Evolutionary conservation across 768 basidiomycete species (phyloP), one percentile per base, ranked within the genome.

Genomic region (Mycena rosella): DNA sequence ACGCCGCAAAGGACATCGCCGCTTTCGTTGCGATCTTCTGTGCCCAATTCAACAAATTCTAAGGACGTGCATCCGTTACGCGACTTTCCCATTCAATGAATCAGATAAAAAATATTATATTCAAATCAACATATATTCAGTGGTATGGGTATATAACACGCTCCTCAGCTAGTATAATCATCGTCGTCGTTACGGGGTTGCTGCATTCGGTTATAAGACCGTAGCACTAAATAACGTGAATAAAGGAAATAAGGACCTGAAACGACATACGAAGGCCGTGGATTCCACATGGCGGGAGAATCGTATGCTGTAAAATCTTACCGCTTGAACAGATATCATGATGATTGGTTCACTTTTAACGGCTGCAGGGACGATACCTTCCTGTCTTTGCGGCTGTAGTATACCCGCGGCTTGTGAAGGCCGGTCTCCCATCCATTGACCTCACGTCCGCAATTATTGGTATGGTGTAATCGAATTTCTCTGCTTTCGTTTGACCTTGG

Each of bases 11-110:
- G 42, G 87, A 89, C 60, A 83, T 89, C 17, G 85, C 86, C 5
- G 83, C 86, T 0, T 88, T 89, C 64, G 77, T 88, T 1, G 77
- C 81, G 18, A 84, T 89, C 55, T 88, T 88, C 75, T 88, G 88
- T 42, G 85, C 88, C 66, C 79, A 84, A 36, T 89, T 89, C 71
- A 78, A 70, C 34, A 77, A 85, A 63, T 87, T 88, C 78, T 82
- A 34, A 34, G 86, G 86, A 5, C 75, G 87, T 1, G 72, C n/a
- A n/a, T n/a, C n/a, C n/a, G n/a, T n/a, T n/a, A n/a, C n/a, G n/a
- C n/a, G n/a, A n/a, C n/a, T n/a, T n/a, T n/a, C n/a, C n/a, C n/a
- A n/a, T n/a, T n/a, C n/a, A n/a, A n/a, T n/a, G n/a, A n/a, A n/a
- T n/a, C n/a, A n/a, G n/a, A n/a, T n/a, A n/a, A n/a, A n/a, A n/a